Conservation (phyloP, 176 grass and related monocot species). For the Oryza meridionalis region DNA sequence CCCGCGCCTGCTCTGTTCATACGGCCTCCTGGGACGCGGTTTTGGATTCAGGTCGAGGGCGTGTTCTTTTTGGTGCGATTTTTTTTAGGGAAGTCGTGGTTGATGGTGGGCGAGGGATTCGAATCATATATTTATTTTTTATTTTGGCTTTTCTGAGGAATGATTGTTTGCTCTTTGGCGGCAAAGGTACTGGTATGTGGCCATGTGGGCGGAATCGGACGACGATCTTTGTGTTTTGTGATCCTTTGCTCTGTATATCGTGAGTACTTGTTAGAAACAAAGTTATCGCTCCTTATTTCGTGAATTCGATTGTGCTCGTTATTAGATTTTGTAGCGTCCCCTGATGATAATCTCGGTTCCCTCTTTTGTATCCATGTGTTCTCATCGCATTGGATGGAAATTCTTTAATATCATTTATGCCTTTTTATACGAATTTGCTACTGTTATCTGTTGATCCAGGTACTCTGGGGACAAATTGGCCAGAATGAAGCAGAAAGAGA, state of each 20-base stretch:
- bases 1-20: background rate
- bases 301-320: background rate
- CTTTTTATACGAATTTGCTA: background rate
- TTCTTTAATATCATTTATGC: background rate
- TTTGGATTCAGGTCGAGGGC: background rate
- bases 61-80: background rate
- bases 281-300: background rate
- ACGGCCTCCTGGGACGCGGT: background rate
- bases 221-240: background rate
- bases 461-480: constrained; percentile 83
- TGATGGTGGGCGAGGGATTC: background rate
- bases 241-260: background rate
- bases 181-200: background rate
- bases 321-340: background rate
- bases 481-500: constrained; percentile 71
- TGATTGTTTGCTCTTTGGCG: background rate
- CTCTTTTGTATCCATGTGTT: background rate
- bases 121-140: background rate
- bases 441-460: constrained; percentile 44
- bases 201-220: background rate
- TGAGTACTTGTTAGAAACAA: too few relatives aligned
- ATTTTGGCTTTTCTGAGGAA: background rate
- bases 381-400: background rate
- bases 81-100: background rate
- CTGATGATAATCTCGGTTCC: background rate